Conservation (phyloP, 177 flowering plant species). For the Vitis hybrid region DNA sequence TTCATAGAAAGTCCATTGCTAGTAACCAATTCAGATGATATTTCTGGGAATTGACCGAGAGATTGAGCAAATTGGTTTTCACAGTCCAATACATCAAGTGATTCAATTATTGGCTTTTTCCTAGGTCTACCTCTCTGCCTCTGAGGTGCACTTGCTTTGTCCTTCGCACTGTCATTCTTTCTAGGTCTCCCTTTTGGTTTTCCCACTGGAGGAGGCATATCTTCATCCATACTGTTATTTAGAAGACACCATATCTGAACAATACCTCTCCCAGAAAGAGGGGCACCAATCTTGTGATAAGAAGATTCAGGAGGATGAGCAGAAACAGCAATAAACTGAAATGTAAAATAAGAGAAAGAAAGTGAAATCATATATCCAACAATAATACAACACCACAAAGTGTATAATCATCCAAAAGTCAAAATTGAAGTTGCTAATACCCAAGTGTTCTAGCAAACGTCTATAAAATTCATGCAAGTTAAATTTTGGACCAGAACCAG, state of each 20-base stretch:
- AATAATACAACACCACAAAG: too few relatives aligned
- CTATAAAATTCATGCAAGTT: too few relatives aligned
- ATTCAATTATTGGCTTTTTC: slow-evolving; percentile 18
- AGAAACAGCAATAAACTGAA: slow-evolving; percentile 90
- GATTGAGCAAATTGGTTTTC: background rate
- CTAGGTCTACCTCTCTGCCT: slow-evolving; percentile 45
- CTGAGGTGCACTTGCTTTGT: slow-evolving; percentile 18
- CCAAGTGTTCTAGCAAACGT: too few relatives aligned
- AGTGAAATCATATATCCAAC: too few relatives aligned
- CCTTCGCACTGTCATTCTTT: slow-evolving; percentile 1
- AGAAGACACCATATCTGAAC: slow-evolving; percentile 91
- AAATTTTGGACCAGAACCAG: too few relatives aligned
- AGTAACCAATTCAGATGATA: too few relatives aligned
- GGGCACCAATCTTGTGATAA: slow-evolving; percentile 80
- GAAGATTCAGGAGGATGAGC: slow-evolving; percentile 96
- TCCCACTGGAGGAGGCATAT: slow-evolving; percentile 11
- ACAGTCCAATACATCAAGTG: background rate
- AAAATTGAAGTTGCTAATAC: too few relatives aligned
- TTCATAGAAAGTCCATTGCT: too few relatives aligned
- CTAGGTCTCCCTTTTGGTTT: slow-evolving; percentile 16
- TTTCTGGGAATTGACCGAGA: too few relatives aligned
- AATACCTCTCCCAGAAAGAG: slow-evolving; percentile 77
- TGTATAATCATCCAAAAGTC: too few relatives aligned
- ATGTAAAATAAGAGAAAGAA: slow-evolving; percentile 2
- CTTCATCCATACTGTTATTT: slow-evolving; percentile 33